These are phyloP conservation scores for Leccinum uliginosum DNA, from an alignment of 768 basidiomycete species.

Conservation along the genomic window DNA sequence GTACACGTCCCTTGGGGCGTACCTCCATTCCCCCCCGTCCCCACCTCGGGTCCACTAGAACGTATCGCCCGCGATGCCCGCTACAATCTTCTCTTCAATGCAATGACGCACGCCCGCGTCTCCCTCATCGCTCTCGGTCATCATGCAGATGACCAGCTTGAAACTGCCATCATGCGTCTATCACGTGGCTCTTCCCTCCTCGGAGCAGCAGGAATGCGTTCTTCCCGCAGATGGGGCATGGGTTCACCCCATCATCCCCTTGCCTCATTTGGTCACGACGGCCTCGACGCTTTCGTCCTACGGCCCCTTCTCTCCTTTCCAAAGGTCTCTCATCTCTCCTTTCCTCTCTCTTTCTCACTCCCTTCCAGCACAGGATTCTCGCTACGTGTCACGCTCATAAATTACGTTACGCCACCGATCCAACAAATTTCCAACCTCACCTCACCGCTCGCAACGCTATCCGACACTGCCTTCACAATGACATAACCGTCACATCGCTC, in stretches of 20 bases:
- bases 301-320: slow-evolving; percentile 64
- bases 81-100: slow-evolving; percentile 46
- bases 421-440: slow-evolving; percentile 71
- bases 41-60: slow-evolving; percentile 47
- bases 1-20: slow-evolving; percentile 55
- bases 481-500: slow-evolving; percentile 8
- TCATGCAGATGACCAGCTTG: slow-evolving; percentile 81
- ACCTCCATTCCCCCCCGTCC: slow-evolving; percentile 46
- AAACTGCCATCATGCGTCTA: slow-evolving; percentile 72
- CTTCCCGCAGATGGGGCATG: slow-evolving; percentile 76
- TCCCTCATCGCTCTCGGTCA: slow-evolving; percentile 62
- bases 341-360: not conserved
- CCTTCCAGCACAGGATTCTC: slow-evolving; percentile 67
- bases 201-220: slow-evolving; percentile 67
- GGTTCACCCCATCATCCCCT: slow-evolving; percentile 36
- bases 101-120: slow-evolving; percentile 37
- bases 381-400: slow-evolving; percentile 66
- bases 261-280: slow-evolving; percentile 45
- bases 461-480: slow-evolving; percentile 40
- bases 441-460: slow-evolving; percentile 71
- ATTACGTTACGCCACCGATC: slow-evolving; percentile 60
- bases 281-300: slow-evolving; percentile 66
- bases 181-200: slow-evolving; percentile 50
- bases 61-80: slow-evolving; percentile 54
- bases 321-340: slow-evolving; percentile 46